Evolutionary conservation across 2,329 filamentous ascomycete genomes (phyloP), one percentile per base, ranked within the genome.

Genomic region (Fusarium dlaminii): DNA sequence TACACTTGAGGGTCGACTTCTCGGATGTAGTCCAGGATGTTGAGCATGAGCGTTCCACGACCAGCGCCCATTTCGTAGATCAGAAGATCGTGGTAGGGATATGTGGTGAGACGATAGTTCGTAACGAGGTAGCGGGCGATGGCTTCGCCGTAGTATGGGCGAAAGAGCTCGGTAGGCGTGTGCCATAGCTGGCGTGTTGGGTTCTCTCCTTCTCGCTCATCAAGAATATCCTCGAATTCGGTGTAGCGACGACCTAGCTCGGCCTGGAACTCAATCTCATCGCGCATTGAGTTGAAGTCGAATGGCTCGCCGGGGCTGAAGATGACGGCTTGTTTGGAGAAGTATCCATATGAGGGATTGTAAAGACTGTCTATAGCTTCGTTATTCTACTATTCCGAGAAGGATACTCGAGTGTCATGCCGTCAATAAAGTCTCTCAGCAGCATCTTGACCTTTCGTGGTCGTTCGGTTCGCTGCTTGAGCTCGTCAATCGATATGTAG

Each of bases 61-160:
- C 96, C 96, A 43, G 96, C 96, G 59, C 96, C 96, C 93, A 99
- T 97, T 82, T 99, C 96, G 88, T 98, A 99, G 82, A 99, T 97
- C 78, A 97, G 94, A 59, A 99, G 89, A 83, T 99, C 96, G 83
- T 98, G 92, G 86, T 98, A 98, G 6, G 96, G 96, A 81, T 96
- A 98, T 63, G 94, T 90, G 49, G 94, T 94, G 81, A 98, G 90
- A 81, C 96, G 95, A 88, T 99, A 99, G 85, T 99, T 98, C 75
- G 94, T 92, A 75, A 98, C 92, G 49, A 99, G 90, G 82, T 98
- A 98, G 27, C 96, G 92, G n/a, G 96, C 96, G 76, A 99, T 94
- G 39, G 96, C 94, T 86, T 99, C 95, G 80, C 96, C 97, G 82
- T 99, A 99, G 84, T 96, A 97, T 0, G 97, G 96, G 37, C 94